Percentiles rank a stretch among this genome's conserved stretches.
These are phyloP conservation scores for Pyrenopolyporus hunteri DNA, from an alignment of 495 filamentous ascomycete species.

Conservation along the genomic window DNA sequence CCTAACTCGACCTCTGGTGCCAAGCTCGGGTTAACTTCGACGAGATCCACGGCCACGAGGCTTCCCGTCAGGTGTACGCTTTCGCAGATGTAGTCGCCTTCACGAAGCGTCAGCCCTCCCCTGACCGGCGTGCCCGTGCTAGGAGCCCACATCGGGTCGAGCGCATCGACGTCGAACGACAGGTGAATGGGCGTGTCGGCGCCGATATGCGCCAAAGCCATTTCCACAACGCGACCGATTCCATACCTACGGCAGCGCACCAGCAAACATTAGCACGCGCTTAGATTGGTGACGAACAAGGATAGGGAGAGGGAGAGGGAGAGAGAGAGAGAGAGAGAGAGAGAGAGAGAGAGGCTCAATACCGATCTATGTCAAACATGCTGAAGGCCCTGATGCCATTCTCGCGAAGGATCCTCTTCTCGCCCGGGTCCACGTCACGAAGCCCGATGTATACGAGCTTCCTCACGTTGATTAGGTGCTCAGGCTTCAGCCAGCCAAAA, in stretches of 20 bases:
- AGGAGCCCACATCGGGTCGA: conserved; percentile 95
- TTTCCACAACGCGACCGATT: conserved; percentile 95
- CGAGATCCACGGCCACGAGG: conserved; percentile 89
- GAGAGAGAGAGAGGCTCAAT: conserved; percentile 34
- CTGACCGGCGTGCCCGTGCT: conserved; percentile 95
- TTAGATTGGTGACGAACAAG: neutral
- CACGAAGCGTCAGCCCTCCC: conserved; percentile 91
- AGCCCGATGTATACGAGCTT: conserved; percentile 98
- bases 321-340: conserved; percentile 8
- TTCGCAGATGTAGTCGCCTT: conserved; percentile 98
- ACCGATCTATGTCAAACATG: conserved; percentile 98
- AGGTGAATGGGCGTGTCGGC: conserved; percentile 94
- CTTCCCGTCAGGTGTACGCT: conserved; percentile 92
- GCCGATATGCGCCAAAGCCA: conserved; percentile 94
- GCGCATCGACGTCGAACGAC: conserved; percentile 94
- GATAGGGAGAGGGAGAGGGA: conserved; percentile 2
- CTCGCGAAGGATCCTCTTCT: conserved; percentile 89
- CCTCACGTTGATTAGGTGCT: conserved; percentile 64
- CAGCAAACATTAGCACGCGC: conserved; percentile 16
- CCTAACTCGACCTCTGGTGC: conserved; percentile 67
- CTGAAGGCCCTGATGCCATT: conserved; percentile 93
- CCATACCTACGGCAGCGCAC: conserved; percentile 64
- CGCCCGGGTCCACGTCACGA: conserved; percentile 86
- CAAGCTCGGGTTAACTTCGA: conserved; percentile 92
- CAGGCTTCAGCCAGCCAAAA: conserved; percentile 85